These are phyloP conservation scores for Metschnikowia kofuensis DNA, from an alignment of 805 yeast species.

Conservation along the genomic window DNA sequence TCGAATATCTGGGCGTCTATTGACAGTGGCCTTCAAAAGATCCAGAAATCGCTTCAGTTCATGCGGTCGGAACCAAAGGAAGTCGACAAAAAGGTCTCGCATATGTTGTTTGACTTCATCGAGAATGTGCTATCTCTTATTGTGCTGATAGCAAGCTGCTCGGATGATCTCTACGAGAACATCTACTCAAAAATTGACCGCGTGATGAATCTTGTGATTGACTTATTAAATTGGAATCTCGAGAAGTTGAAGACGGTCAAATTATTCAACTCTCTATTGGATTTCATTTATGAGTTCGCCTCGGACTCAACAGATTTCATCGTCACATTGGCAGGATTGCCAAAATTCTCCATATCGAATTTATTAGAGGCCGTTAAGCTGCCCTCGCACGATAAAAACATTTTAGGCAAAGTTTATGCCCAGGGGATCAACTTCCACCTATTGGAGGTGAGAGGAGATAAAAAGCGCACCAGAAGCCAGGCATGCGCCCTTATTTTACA, in stretches of 20 bases:
- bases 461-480: constrained; percentile 16
- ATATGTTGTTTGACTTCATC: constrained; percentile 58
- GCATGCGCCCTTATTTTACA: constrained; percentile 22
- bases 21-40: constrained; percentile 49
- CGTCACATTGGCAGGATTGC: constrained; percentile 20
- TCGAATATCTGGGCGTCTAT: constrained; percentile 69
- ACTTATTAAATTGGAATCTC: constrained; percentile 35
- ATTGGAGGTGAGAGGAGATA: constrained; percentile 28
- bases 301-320: constrained; percentile 58
- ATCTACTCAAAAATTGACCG: constrained; percentile 46
- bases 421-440: constrained; percentile 44
- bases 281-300: constrained; percentile 58
- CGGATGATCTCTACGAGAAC: constrained; percentile 46
- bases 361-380: constrained; percentile 18
- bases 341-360: constrained; percentile 17
- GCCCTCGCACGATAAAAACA: constrained; percentile 20
- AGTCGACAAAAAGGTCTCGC: constrained; percentile 22
- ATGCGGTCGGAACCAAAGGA: constrained; percentile 25
- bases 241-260: constrained; percentile 34
- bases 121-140: constrained; percentile 72
- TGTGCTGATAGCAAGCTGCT: constrained; percentile 62
- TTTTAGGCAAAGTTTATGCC: constrained; percentile 32
- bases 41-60: constrained; percentile 46
- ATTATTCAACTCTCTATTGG: constrained; percentile 52
- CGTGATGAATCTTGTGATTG: constrained; percentile 35